Evolutionary conservation across 495 filamentous ascomycete genomes (phyloP).

Genomic region (Trichocladium uniseriatum): DNA sequence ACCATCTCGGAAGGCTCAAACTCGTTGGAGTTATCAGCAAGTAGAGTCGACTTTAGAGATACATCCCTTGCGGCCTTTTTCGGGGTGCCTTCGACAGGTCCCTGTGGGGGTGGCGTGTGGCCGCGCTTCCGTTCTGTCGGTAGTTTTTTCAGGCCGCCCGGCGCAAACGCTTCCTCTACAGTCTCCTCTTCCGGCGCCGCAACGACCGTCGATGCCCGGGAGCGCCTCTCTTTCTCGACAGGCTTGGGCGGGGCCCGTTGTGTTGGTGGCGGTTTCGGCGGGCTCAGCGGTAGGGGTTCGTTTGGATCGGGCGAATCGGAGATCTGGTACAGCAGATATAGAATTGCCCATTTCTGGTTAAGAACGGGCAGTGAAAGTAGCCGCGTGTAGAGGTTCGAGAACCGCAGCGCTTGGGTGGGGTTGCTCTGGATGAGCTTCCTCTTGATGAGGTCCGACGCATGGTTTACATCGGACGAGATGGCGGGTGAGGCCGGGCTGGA

Average conservation of each 20-base stretch:
- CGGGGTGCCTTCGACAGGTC: conserved; percentile 9
- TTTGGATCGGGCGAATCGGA: conserved; percentile 50
- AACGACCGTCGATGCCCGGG: conserved; percentile 21
- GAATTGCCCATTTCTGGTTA: conserved; percentile 90
- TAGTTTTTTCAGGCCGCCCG: conserved; percentile 40
- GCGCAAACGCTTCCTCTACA: conserved; percentile 47
- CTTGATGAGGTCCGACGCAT: conserved; percentile 86
- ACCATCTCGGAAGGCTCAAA: conserved; percentile 54
- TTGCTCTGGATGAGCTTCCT: conserved; percentile 68
- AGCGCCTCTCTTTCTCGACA: conserved; percentile 14
- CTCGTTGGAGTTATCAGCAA: conserved; percentile 43
- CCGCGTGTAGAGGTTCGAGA: conserved; percentile 79
- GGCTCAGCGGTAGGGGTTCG: conserved; percentile 30
- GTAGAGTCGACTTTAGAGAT: conserved; percentile 40
- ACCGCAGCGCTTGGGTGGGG: conserved; percentile 76
- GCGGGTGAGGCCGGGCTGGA: conserved; percentile 24
- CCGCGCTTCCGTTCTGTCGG: conserved; percentile 22
- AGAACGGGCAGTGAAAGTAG: conserved; percentile 84
- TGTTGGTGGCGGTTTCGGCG: conserved; percentile 16
- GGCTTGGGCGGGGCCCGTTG: conserved; percentile 11
- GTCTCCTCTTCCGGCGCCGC: conserved; percentile 30
- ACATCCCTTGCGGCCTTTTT: conserved; percentile 32
- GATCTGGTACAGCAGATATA: conserved; percentile 80
- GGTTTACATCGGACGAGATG: conserved; percentile 60
- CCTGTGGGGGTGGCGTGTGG: conserved; percentile 9